phyloP scores from a whole-genome alignment of 345 rosid genomes.

The Capsella bursapastoris region DNA sequence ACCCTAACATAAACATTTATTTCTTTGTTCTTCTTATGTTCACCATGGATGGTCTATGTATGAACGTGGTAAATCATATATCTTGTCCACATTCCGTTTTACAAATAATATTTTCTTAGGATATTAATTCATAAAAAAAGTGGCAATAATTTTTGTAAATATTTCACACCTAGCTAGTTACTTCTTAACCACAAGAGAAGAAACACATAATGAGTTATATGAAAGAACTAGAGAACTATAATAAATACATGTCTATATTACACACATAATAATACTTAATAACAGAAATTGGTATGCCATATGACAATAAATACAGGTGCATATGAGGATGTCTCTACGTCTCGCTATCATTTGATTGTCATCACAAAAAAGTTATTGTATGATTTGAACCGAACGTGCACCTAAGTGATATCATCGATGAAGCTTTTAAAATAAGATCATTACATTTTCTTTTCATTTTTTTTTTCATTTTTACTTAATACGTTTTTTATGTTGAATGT shows the following conservation, averaged over 20 bases:
- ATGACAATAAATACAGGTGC: background rate
- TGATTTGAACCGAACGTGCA: background rate
- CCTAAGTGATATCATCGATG: background rate
- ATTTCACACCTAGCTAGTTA: background rate
- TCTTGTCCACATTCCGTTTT: too few species aligned
- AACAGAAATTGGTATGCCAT: background rate
- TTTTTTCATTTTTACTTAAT: too few species aligned
- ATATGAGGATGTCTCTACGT: background rate
- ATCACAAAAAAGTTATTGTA: background rate
- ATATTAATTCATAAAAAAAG: too few species aligned
- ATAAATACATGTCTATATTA: background rate
- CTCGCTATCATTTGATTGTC: background rate
- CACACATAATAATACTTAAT: background rate
- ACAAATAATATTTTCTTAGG: too few species aligned
- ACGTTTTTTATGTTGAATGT: too few species aligned
- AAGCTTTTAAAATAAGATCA: background rate
- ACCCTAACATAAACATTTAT: too few species aligned
- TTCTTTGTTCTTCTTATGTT: too few species aligned
- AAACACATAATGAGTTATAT: background rate
- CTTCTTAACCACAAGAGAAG: background rate
- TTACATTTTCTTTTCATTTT: background rate
- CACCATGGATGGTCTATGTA: too few species aligned
- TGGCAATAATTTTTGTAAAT: too few species aligned
- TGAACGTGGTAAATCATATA: too few species aligned
- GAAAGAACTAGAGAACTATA: background rate